Percentiles rank a stretch among this genome's conserved stretches.
Conservation (phyloP, 2,329 filamentous ascomycete species). For the Colletotrichum theobromicola region DNA sequence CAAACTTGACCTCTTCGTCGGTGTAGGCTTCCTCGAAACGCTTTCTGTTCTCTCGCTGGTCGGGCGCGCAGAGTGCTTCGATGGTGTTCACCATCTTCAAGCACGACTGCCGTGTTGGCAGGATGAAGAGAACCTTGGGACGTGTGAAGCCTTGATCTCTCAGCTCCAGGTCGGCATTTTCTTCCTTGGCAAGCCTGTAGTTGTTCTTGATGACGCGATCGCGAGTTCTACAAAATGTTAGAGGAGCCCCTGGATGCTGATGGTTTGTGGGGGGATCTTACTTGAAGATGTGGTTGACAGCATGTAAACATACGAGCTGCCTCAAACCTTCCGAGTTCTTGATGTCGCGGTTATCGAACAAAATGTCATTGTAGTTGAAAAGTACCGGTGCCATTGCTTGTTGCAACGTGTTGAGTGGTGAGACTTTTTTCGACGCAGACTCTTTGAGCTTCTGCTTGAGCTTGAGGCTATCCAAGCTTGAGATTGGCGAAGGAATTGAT, state of each 20-base stretch:
- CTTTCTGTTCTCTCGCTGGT: conserved; percentile 94
- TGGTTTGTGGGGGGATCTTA: conserved; percentile 37
- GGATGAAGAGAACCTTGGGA: conserved; percentile 88
- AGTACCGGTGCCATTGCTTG: conserved; percentile 72
- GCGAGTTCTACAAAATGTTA: conserved; percentile 64
- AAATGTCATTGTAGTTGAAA: conserved; percentile 82
- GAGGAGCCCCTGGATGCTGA: neutral
- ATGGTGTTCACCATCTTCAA: conserved; percentile 80
- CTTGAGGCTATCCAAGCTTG: conserved; percentile 53
- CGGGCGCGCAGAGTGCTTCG: conserved; percentile 75
- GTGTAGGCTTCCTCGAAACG: conserved; percentile 87
- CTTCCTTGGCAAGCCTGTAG: conserved; percentile 72
- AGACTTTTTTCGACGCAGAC: conserved; percentile 56
- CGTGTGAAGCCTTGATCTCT: conserved; percentile 95
- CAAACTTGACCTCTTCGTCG: conserved; percentile 70
- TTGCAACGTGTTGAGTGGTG: conserved; percentile 66
- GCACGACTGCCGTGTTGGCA: conserved; percentile 88
- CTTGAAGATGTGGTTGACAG: conserved; percentile 92
- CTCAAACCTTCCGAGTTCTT: conserved; percentile 73
- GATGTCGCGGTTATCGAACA: conserved; percentile 75
- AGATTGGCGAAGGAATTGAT: conserved; percentile 38
- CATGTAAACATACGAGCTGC: conserved; percentile 79
- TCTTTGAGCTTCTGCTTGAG: conserved; percentile 75
- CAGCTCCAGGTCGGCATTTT: conserved; percentile 72
- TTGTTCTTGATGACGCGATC: conserved; percentile 95